These are phyloP conservation scores for Leptodontidium sp. DNA, from an alignment of 2,329 filamentous ascomycete species.

Conservation along the genomic window DNA sequence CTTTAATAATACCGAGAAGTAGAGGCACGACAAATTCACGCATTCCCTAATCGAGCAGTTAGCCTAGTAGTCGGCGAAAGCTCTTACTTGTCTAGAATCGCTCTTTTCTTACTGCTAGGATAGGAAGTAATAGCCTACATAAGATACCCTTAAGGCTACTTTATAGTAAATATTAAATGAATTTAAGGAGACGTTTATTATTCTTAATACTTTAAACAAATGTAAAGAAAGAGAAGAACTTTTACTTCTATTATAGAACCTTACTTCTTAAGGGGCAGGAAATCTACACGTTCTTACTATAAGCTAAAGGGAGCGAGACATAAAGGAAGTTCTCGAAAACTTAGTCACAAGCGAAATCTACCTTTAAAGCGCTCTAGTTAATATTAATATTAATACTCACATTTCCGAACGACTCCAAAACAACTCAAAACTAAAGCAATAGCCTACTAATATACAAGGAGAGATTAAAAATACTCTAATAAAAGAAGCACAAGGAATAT, in stretches of 20 bases:
- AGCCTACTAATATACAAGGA: conserved; percentile 33
- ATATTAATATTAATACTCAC: too few species aligned
- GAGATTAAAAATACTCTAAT: conserved; percentile 40
- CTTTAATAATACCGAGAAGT: conserved; percentile 49
- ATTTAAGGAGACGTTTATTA: conserved; percentile 1
- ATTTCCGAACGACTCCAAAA: too few species aligned
- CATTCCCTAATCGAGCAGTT: too few species aligned
- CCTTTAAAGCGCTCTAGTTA: too few species aligned
- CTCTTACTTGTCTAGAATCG: conserved; percentile 10
- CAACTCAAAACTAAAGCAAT: conserved; percentile 32
- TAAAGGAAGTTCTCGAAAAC: too few species aligned
- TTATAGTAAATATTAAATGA: conserved; percentile 15
- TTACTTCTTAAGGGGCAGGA: conserved; percentile 36
- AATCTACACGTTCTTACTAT: too few species aligned
- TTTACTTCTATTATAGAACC: background rate
- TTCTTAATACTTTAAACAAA: too few species aligned
- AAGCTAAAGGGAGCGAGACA: too few species aligned
- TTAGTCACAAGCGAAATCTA: too few species aligned
- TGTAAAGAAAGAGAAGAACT: background rate
- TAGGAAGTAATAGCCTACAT: background rate
- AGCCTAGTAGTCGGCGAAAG: too few species aligned
- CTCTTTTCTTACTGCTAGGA: conserved; percentile 6
- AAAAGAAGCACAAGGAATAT: conserved; percentile 45
- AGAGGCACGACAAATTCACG: too few species aligned
- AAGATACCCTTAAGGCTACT: background rate